Conservation (phyloP, 345 rosid genomes). For the Eucalyptus lansdowneana region DNA sequence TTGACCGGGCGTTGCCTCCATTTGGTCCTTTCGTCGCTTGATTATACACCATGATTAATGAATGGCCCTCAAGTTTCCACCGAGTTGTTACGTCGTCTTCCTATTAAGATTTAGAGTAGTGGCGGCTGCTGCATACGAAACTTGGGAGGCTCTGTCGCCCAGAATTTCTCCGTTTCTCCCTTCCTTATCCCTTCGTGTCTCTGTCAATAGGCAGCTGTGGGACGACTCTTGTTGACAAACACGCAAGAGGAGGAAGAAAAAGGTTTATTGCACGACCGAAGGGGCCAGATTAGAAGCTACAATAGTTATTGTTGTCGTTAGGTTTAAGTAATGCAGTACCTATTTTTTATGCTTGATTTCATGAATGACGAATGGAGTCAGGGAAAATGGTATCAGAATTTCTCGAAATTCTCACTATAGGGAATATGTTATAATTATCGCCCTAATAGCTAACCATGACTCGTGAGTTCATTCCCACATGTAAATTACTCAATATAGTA, state of each 20-base stretch:
- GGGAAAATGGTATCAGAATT: not conserved
- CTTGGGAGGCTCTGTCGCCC: not conserved
- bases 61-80: not conserved
- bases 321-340: not conserved
- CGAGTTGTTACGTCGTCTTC: not conserved
- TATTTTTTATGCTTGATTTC: not conserved
- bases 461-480: not conserved
- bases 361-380: not conserved
- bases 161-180: not conserved
- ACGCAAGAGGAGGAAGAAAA: not conserved
- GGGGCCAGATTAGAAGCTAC: not conserved
- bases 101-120: not conserved
- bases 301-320: not conserved
- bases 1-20: not conserved
- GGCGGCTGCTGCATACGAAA: not conserved
- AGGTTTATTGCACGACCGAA: not conserved
- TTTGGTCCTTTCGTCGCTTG: not conserved
- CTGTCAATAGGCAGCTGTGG: not conserved
- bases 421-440: not conserved
- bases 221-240: not conserved
- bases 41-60: not conserved
- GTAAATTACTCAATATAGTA: not conserved
- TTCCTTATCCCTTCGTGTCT: not conserved
- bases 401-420: not conserved
- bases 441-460: not conserved